These are phyloP conservation scores for Phyllosticta capitalensis DNA, from an alignment of 2,329 filamentous ascomycete species.

Conservation along the genomic window DNA sequence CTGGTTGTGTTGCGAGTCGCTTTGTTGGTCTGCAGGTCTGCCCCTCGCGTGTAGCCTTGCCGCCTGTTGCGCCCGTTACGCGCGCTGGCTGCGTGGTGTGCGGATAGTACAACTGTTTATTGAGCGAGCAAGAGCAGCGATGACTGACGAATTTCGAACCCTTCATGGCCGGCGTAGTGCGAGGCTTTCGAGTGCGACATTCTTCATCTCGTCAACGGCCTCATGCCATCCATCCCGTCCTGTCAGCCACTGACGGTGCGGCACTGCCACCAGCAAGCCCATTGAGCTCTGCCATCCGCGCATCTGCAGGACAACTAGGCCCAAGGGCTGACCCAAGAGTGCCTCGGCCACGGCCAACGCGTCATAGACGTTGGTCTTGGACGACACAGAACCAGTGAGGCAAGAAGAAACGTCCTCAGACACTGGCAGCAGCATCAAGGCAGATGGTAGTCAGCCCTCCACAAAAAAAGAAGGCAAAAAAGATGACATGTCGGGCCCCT, in stretches of 20 bases:
- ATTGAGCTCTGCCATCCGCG: neutral
- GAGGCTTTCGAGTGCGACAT: neutral
- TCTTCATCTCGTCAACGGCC: neutral
- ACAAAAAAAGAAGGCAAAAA: neutral
- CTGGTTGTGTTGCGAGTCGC: neutral
- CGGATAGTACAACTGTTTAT: neutral
- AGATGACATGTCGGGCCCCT: conserved; percentile 4
- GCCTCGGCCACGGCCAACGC: neutral
- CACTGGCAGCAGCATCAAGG: neutral
- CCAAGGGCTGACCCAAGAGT: neutral
- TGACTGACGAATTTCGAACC: no score
- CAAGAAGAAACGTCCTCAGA: no score
- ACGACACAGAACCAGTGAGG: no score
- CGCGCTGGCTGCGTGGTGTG: no score
- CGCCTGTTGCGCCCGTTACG: neutral
- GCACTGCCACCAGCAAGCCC: neutral
- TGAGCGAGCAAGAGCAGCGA: no score
- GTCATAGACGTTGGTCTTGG: neutral
- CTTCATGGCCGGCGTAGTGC: no score
- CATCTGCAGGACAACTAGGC: neutral
- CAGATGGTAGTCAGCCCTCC: neutral
- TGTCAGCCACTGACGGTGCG: neutral
- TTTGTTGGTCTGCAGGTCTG: no score
- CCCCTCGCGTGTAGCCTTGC: no score
- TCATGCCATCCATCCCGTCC: neutral